Percentiles rank a stretch among this genome's conserved stretches.
Evolutionary conservation across 495 filamentous ascomycete genomes (phyloP).

Genomic region (Neurospora terricola): DNA sequence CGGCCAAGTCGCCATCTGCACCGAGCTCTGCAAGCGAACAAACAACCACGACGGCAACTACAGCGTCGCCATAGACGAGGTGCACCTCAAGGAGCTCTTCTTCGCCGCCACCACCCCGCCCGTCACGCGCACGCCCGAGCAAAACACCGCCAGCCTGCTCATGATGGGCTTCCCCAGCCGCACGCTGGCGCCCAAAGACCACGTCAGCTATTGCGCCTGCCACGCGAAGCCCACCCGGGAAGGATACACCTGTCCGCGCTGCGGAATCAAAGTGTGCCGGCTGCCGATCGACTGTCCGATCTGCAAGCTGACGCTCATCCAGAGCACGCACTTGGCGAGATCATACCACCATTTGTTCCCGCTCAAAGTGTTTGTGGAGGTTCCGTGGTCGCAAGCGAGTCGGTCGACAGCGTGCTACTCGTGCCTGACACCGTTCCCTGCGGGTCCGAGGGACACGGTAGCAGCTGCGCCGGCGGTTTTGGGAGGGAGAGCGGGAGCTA

Average conservation of each 20-base stretch:
- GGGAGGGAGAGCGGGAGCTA: background rate
- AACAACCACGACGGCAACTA: slow-evolving; percentile 75
- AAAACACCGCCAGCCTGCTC: slow-evolving; percentile 64
- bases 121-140: slow-evolving; percentile 57
- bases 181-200: slow-evolving; percentile 60
- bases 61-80: slow-evolving; percentile 76
- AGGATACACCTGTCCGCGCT: slow-evolving; percentile 89
- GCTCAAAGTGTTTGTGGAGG: slow-evolving; percentile 79
- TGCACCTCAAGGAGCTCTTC: slow-evolving; percentile 80
- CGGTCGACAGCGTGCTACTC: slow-evolving; percentile 41
- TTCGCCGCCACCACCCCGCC: slow-evolving; percentile 85
- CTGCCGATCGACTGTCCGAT: slow-evolving; percentile 87
- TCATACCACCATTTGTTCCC: slow-evolving; percentile 97
- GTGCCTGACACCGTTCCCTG: slow-evolving; percentile 45
- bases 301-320: slow-evolving; percentile 85
- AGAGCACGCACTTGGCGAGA: slow-evolving; percentile 89
- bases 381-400: slow-evolving; percentile 66
- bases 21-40: slow-evolving; percentile 75
- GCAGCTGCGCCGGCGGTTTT: background rate
- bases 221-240: slow-evolving; percentile 75
- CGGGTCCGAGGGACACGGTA: slow-evolving; percentile 7
- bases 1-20: slow-evolving; percentile 85
- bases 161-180: slow-evolving; percentile 99
- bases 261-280: slow-evolving; percentile 79
- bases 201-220: slow-evolving; percentile 72